Base-by-base conservation (phyloP, 2,329 filamentous ascomycete species). In the Pseudocercospora musae region DNA sequence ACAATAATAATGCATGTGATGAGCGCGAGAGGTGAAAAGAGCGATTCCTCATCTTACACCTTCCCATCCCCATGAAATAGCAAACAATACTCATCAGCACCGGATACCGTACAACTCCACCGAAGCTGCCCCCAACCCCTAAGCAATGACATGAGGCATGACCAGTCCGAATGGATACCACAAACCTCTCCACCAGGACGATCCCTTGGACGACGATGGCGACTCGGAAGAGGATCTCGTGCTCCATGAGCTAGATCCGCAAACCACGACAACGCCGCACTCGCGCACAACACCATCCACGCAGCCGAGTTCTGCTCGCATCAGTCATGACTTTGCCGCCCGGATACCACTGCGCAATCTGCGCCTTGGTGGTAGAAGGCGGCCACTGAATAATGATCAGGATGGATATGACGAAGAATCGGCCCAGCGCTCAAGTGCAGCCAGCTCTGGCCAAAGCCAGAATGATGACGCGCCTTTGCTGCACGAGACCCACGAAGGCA, bases 161-260 rank as follows among this genome's bases (percentile, higher is more conserved):
- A 75, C 79, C 62, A 72, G 75, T 62, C 74, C 79, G 53, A 77
- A 78, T 72, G 75, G 77, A 71, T 79, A 80, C 73, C 76, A 78
- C 72, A 75, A 77, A 66, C 77, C 84, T 72, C 84, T 88, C 75
- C 84, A 85, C 72, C 87, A 87, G 77, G 86, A 89, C 77, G 86
- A 84, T 63, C 83, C 83, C 64, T 77, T 80, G 71, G 81, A 87
- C 62, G 64, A 70, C 57, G 59, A 72, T 61, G 68, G 72, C 49
- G 90, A 93, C 75, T 91, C 88, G 55, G 89, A 94, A 74, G 85
- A 89, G 69, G 88, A 91, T 66, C 82, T 95, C 71, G 89, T 93
- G 71, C 83, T 92, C 69, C 84, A 91, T 72, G 91, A 94, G 80
- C 87, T 95, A 68, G 90, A 93, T 73, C 89, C 90, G 21, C 70